Evolutionary conservation across 495 filamentous ascomycete genomes (phyloP).

Genomic region (Penicillium angulare): DNA sequence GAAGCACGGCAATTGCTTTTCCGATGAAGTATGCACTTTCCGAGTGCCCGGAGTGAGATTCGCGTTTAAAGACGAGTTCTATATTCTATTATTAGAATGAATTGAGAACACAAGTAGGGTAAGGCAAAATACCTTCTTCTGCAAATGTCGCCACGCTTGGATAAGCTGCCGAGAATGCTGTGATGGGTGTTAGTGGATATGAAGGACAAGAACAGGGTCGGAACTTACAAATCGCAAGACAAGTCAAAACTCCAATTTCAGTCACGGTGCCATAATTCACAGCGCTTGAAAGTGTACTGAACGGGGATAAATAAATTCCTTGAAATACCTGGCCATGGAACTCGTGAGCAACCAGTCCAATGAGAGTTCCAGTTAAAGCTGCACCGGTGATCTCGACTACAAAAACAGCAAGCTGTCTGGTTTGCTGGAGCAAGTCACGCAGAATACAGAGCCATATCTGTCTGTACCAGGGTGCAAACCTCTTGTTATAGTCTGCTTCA

Average conservation of each 20-base stretch:
- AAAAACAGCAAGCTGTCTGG: conserved; percentile 44
- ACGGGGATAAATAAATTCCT: conserved; percentile 48
- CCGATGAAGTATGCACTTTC: conserved; percentile 54
- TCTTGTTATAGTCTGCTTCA: too few species aligned
- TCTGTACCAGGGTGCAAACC: conserved; percentile 18
- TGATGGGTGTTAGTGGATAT: too few species aligned
- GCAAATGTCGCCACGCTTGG: too few species aligned
- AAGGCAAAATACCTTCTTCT: not conserved
- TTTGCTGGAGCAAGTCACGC: conserved; percentile 54
- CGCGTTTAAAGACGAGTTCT: conserved; percentile 37
- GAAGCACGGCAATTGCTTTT: conserved; percentile 49
- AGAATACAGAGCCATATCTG: conserved; percentile 49
- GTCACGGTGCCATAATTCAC: conserved; percentile 47
- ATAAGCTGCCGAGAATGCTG: too few species aligned
- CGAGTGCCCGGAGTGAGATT: conserved; percentile 54
- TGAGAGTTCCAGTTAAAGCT: conserved; percentile 49
- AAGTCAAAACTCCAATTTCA: conserved; percentile 47
- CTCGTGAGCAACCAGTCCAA: conserved; percentile 50
- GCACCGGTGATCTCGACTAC: conserved; percentile 52
- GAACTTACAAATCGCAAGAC: conserved; percentile 48
- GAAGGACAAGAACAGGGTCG: too few species aligned
- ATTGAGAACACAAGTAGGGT: not conserved
- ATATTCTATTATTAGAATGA: too few species aligned
- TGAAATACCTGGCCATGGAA: conserved; percentile 51
- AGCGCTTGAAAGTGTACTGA: conserved; percentile 49